These are phyloP conservation scores for Globisporangium canariense DNA, from an alignment of 352 stramenopile species.

Conservation along the genomic window DNA sequence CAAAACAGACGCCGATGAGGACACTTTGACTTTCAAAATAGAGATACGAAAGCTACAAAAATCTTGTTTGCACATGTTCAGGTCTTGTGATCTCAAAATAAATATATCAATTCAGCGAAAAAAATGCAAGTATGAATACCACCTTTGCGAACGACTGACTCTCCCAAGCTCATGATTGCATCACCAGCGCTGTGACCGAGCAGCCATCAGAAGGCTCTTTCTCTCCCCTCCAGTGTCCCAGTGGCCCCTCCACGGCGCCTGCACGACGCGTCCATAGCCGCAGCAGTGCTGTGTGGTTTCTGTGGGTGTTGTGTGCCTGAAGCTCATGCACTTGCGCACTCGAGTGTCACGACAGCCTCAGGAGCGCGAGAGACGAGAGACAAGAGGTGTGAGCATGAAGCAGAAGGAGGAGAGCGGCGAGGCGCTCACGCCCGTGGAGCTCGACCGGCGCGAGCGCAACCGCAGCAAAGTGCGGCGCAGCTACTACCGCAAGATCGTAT, in stretches of 20 bases:
- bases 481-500: conserved; percentile 58
- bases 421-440: conserved; percentile 30
- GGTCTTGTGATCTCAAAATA: no score
- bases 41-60: not conserved
- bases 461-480: conserved; percentile 48
- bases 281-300: no score
- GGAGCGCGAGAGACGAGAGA: not conserved
- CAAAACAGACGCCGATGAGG: not conserved
- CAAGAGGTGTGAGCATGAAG: not conserved
- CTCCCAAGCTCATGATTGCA: not conserved
- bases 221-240: not conserved
- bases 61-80: no score
- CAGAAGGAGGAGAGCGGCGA: conserved; percentile 13
- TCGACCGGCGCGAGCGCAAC: conserved; percentile 44
- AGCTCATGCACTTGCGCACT: no score
- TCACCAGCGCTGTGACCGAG: not conserved
- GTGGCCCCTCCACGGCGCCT: not conserved
- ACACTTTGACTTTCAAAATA: no score
- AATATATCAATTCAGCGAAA: not conserved
- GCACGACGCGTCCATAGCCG: not conserved
- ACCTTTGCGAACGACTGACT: not conserved
- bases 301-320: no score
- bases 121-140: not conserved
- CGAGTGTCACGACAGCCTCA: not conserved
- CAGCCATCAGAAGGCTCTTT: not conserved